Base-by-base conservation (phyloP, 2,329 filamentous ascomycete genomes). In the Fusarium secorum region DNA sequence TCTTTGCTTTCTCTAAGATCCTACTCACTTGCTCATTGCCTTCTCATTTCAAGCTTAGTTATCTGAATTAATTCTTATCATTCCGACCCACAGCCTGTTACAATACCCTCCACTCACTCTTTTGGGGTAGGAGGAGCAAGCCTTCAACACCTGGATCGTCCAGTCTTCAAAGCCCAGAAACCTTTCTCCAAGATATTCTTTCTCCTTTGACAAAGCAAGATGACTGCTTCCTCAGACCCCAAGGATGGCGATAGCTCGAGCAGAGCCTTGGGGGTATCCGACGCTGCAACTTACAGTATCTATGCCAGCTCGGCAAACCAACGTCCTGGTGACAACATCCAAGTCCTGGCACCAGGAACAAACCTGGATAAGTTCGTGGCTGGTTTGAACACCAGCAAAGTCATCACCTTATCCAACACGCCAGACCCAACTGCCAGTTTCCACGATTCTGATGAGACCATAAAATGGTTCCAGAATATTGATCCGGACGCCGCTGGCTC, bases 381-480 rank as follows among this genome's bases (percentile, higher is more conserved):
- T 14, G 36, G 59, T 22, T 49, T 62, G 22, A 60, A 60, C 5
- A 1, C 52, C 1, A 22, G n/a, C 41, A 58, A 62, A 10, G 42
- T 18, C 22, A 62, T 62, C 18, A 22, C 7, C 4, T 20, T 62
- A 24, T 58, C 59, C 3, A 17, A 1, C 0, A 2, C 14, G 0
- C 59, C 59, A 44, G 11, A 33, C 11, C 59, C 59, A 30, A 17
- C 52, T 0, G 28, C 59, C 53, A 62, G 11, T 11, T 49, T 62
- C 30, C 4, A 58, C 4, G 44, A 11, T 3, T 44, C 59, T 14
- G 52, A 62, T 2, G 42, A 57, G 11, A 62, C 59, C 20, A 7
- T 62, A 2, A 24, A 35, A 36, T 62, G 59, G 59, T 36, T 62
- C 13, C 42, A 33, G n/a, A 32, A 32, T 14, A 14, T 57, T 5